phyloP scores from a whole-genome alignment of 805 yeast genomes.

The Wickerhamiella siamensis region DNA sequence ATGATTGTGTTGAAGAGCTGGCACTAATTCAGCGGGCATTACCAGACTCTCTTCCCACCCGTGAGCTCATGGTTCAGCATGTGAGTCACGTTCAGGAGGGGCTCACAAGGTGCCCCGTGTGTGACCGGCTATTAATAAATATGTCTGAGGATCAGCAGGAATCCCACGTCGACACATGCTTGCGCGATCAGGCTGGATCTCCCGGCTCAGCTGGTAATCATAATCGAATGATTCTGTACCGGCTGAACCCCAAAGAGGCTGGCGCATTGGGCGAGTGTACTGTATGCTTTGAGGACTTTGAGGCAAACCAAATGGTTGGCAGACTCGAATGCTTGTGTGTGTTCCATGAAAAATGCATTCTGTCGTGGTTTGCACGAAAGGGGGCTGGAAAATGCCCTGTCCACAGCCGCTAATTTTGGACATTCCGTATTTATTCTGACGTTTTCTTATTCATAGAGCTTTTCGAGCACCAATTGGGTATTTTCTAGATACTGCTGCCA shows the following conservation, averaged over 20 bases:
- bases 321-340: constrained; percentile 88
- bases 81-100: constrained; percentile 20
- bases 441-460: neutral
- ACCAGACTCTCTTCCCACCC: constrained; percentile 3
- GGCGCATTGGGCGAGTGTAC: constrained; percentile 60
- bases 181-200: constrained; percentile 33
- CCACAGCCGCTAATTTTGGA: constrained; percentile 21
- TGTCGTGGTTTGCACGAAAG: constrained; percentile 77
- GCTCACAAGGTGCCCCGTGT: constrained; percentile 27
- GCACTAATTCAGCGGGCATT: constrained; percentile 33
- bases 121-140: constrained; percentile 21
- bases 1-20: constrained; percentile 52
- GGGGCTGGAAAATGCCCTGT: constrained; percentile 83
- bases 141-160: constrained; percentile 33
- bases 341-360: constrained; percentile 82
- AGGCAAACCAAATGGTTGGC: constrained; percentile 79
- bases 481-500: constrained; percentile 2
- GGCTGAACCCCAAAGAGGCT: constrained; percentile 24
- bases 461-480: neutral
- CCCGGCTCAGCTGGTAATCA: constrained; percentile 25
- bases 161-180: constrained; percentile 56
- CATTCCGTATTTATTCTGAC: neutral
- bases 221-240: constrained; percentile 79
- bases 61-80: constrained; percentile 16
- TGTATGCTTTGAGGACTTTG: constrained; percentile 80